phyloP scores from a whole-genome alignment of 495 filamentous ascomycete genomes.

The Neurospora terricola region DNA sequence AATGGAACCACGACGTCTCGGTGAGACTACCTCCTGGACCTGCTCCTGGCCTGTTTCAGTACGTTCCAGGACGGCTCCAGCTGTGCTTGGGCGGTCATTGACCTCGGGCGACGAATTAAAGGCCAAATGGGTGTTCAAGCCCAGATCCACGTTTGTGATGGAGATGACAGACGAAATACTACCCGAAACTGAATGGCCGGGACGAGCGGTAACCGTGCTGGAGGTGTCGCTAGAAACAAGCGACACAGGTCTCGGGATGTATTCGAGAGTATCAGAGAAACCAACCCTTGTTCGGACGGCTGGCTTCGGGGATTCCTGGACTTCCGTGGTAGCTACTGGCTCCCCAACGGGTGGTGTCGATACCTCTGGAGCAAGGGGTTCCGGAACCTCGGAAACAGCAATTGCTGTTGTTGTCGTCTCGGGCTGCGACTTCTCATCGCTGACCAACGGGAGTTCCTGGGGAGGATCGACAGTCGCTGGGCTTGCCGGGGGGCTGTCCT shows the following conservation, averaged over 20 bases:
- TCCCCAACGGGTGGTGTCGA: not conserved
- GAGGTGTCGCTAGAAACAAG: conserved; percentile 66
- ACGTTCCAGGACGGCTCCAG: conserved; percentile 40
- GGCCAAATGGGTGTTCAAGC: conserved; percentile 15
- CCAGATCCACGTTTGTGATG: conserved; percentile 30
- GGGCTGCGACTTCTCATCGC: conserved; percentile 6
- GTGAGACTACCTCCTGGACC: conserved; percentile 18
- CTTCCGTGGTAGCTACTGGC: conserved; percentile 4
- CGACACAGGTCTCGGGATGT: conserved; percentile 62
- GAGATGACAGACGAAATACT: conserved; percentile 56
- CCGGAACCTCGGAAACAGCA: not conserved
- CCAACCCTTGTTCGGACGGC: conserved; percentile 42
- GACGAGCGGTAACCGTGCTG: conserved; percentile 53
- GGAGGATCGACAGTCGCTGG: conserved; percentile 42
- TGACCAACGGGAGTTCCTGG: conserved; percentile 29
- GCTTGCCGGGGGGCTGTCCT: conserved; percentile 58
- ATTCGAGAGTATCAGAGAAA: conserved; percentile 53
- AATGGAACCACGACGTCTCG: conserved; percentile 40
- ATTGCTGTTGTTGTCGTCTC: not conserved
- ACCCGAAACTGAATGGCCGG: conserved; percentile 51
- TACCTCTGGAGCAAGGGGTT: not conserved
- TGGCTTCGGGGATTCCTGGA: conserved; percentile 27
- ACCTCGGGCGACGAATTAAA: conserved; percentile 19
- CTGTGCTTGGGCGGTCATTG: conserved; percentile 40
- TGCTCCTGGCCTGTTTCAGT: conserved; percentile 28